Conservation (phyloP, 2,329 filamentous ascomycete species). For the Penicillium concentricum region DNA sequence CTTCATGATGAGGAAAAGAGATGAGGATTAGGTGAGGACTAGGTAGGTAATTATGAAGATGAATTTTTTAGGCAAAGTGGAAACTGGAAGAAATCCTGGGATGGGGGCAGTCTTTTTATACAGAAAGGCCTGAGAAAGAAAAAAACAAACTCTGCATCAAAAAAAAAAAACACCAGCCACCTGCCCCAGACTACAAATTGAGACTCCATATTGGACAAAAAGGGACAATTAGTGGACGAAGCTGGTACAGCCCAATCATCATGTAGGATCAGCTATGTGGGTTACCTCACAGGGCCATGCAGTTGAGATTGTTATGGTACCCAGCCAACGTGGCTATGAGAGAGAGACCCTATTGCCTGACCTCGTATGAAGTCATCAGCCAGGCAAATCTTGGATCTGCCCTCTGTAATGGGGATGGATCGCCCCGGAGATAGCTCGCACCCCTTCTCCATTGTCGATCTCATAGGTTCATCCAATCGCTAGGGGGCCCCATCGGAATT, state of each 20-base stretch:
- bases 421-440: constrained; percentile 10
- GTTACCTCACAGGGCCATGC: constrained; percentile 3
- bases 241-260: constrained; percentile 9
- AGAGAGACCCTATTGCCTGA: background rate
- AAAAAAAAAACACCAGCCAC: constrained; percentile 4
- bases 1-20: constrained; percentile 28
- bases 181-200: background rate
- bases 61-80: background rate
- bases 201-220: constrained; percentile 1
- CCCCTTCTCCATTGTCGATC: constrained; percentile 5
- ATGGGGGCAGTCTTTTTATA: constrained; percentile 19
- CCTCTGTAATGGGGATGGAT: constrained; percentile 16
- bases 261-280: constrained; percentile 11
- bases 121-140: constrained; percentile 9
- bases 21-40: background rate
- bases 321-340: constrained; percentile 28
- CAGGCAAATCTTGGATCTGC: constrained; percentile 12
- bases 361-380: constrained; percentile 20
- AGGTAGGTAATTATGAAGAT: too few species aligned
- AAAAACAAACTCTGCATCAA: constrained; percentile 16
- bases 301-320: constrained; percentile 7
- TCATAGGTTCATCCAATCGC: constrained; percentile 19
- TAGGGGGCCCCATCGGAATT: background rate
- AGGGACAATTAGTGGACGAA: background rate
- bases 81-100: background rate